Conservation (phyloP, 1,284 basidiomycete genomes). For the Taiwanofungus camphoratus region DNA sequence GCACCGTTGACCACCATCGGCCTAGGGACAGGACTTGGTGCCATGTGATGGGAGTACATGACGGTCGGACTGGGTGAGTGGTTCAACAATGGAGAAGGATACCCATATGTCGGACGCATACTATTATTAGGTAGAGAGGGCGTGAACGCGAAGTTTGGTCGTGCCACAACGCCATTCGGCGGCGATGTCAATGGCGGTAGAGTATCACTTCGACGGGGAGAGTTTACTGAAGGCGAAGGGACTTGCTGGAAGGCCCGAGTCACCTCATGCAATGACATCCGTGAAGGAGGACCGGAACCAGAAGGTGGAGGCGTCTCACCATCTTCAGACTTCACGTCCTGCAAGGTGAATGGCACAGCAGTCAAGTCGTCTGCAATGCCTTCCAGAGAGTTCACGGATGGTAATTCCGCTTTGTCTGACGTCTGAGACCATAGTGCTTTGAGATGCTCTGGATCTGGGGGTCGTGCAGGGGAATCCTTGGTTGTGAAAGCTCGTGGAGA, state of each 20-base stretch:
- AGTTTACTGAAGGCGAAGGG: slow-evolving; percentile 44
- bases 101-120: slow-evolving; percentile 54
- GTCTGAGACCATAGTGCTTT: slow-evolving; percentile 82
- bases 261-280: slow-evolving; percentile 75
- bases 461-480: slow-evolving; percentile 61
- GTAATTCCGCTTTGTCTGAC: slow-evolving; percentile 55
- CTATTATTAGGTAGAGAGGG: slow-evolving; percentile 31
- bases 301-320: slow-evolving; percentile 73
- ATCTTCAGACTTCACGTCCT: slow-evolving; percentile 77
- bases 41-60: slow-evolving; percentile 55
- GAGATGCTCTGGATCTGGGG: slow-evolving; percentile 71
- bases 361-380: slow-evolving; percentile 75
- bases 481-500: slow-evolving; percentile 50
- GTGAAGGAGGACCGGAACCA: slow-evolving; percentile 48
- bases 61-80: slow-evolving; percentile 59
- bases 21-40: slow-evolving; percentile 54
- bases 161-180: slow-evolving; percentile 32
- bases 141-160: slow-evolving; percentile 31
- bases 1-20: slow-evolving; percentile 57
- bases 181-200: slow-evolving; percentile 40
- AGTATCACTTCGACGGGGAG: slow-evolving; percentile 37
- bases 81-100: slow-evolving; percentile 62
- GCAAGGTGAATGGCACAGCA: slow-evolving; percentile 66
- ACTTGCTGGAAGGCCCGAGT: slow-evolving; percentile 81
- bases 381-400: slow-evolving; percentile 71